These are phyloP conservation scores for Herpetomonas samuelpessoai DNA, from an alignment of 208 protist genomes.

Conservation along the genomic window DNA sequence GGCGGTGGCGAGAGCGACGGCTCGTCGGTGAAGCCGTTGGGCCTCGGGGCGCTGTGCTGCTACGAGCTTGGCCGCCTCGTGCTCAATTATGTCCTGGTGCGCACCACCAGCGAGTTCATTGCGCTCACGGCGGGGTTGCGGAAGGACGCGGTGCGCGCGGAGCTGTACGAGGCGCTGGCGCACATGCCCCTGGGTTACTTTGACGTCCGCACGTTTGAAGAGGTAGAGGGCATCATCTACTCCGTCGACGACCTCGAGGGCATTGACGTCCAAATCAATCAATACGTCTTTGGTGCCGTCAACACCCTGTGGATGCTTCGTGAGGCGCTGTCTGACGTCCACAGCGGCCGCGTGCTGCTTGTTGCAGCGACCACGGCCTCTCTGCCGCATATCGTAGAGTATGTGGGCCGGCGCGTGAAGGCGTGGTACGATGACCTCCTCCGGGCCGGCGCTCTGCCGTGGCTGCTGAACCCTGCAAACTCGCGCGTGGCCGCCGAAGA, in stretches of 20 bases:
- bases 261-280: constrained; percentile 65
- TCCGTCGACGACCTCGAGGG: constrained; percentile 80
- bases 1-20: neutral
- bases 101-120: constrained; percentile 46
- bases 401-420: neutral
- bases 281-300: constrained; percentile 38
- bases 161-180: constrained; percentile 57
- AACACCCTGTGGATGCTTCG: constrained; percentile 18
- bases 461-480: constrained; percentile 15
- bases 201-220: constrained; percentile 50
- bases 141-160: constrained; percentile 42
- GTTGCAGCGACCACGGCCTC: constrained; percentile 7
- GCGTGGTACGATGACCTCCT: constrained; percentile 5
- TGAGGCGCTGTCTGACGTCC: constrained; percentile 23
- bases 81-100: constrained; percentile 30
- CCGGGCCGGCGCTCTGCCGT: constrained; percentile 7
- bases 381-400: constrained; percentile 2
- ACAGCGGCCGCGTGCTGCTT: constrained; percentile 2
- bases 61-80: constrained; percentile 48
- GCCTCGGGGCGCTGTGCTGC: constrained; percentile 24
- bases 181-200: constrained; percentile 56
- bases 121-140: constrained; percentile 31
- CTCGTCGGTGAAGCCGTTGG: constrained; percentile 4
- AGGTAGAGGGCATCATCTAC: constrained; percentile 66
- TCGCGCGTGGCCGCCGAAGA: too few species aligned